phyloP scores from a whole-genome alignment of 192 early-diverging fungal species.

The Podila epicladia region DNA sequence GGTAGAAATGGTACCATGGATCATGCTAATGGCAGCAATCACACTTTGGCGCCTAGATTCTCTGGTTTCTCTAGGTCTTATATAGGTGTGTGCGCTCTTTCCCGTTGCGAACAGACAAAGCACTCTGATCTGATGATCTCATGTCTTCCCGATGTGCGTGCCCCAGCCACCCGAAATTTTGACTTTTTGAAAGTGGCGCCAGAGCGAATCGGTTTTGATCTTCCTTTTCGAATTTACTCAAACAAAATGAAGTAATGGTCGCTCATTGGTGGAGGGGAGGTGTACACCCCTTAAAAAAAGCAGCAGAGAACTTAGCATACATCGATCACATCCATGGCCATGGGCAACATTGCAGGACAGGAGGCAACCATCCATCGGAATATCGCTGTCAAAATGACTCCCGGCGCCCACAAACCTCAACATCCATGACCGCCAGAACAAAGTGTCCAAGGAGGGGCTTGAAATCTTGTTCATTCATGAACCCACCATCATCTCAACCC shows the following conservation, averaged over 20 bases:
- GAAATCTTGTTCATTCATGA: neutral
- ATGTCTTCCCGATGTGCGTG: neutral
- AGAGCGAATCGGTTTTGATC: slow-evolving; percentile 15
- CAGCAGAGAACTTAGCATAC: neutral
- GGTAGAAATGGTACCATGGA: no score
- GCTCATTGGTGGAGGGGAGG: slow-evolving; percentile 1
- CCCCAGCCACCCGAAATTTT: neutral
- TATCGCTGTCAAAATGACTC: neutral
- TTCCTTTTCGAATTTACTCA: slow-evolving; percentile 51
- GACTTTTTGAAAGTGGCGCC: neutral
- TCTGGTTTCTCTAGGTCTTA: no score
- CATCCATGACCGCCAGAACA: neutral
- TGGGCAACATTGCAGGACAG: neutral
- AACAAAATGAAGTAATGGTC: slow-evolving; percentile 48
- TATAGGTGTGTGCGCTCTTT: no score
- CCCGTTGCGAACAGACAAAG: no score
- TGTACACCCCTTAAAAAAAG: slow-evolving; percentile 1
- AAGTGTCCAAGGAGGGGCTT: neutral
- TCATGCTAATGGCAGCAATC: no score
- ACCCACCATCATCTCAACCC: neutral
- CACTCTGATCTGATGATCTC: no score
- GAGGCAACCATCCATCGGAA: neutral
- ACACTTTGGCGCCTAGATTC: no score
- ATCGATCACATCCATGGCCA: neutral
- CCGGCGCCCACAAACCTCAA: neutral